phyloP scores from a whole-genome alignment of 2,329 filamentous ascomycete species.

The Cercospora sp. region DNA sequence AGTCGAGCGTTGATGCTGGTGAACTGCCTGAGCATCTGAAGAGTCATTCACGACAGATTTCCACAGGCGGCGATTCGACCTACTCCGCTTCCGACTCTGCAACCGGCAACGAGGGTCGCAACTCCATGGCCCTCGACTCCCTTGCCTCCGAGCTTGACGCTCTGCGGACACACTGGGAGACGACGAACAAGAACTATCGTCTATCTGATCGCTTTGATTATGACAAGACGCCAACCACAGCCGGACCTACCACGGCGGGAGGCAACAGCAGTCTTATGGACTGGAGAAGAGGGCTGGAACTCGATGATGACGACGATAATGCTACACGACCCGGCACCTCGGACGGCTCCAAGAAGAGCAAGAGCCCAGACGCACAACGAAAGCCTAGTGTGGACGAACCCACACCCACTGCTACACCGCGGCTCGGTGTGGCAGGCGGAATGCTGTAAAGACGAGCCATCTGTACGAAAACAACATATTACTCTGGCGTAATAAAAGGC shows the following conservation, averaged over 20 bases:
- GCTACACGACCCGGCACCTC: slow-evolving; percentile 22
- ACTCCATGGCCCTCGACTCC: slow-evolving; percentile 66
- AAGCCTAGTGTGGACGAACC: slow-evolving; percentile 3
- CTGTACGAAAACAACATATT: neutral
- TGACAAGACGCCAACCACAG: slow-evolving; percentile 24
- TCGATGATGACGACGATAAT: slow-evolving; percentile 34
- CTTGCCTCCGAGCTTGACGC: slow-evolving; percentile 90
- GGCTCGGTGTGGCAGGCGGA: slow-evolving; percentile 4
- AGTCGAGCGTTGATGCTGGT: slow-evolving; percentile 41
- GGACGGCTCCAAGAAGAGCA: slow-evolving; percentile 13
- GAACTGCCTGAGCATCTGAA: slow-evolving; percentile 30
- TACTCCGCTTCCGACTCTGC: slow-evolving; percentile 43
- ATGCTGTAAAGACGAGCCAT: slow-evolving; percentile 8
- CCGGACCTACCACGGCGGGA: slow-evolving; percentile 27
- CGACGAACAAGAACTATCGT: slow-evolving; percentile 91
- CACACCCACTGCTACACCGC: slow-evolving; percentile 10
- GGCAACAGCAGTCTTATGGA: slow-evolving; percentile 74
- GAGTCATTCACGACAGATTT: slow-evolving; percentile 59
- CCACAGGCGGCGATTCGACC: slow-evolving; percentile 60
- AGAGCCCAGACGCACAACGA: neutral
- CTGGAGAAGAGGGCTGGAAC: slow-evolving; percentile 77
- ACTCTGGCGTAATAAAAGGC: neutral
- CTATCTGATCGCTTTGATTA: slow-evolving; percentile 91
- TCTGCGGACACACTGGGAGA: slow-evolving; percentile 89
- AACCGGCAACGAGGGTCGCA: slow-evolving; percentile 32